These are phyloP conservation scores for Raddia guianensis DNA, from an alignment of 176 grass and related monocot genomes.

Conservation along the genomic window DNA sequence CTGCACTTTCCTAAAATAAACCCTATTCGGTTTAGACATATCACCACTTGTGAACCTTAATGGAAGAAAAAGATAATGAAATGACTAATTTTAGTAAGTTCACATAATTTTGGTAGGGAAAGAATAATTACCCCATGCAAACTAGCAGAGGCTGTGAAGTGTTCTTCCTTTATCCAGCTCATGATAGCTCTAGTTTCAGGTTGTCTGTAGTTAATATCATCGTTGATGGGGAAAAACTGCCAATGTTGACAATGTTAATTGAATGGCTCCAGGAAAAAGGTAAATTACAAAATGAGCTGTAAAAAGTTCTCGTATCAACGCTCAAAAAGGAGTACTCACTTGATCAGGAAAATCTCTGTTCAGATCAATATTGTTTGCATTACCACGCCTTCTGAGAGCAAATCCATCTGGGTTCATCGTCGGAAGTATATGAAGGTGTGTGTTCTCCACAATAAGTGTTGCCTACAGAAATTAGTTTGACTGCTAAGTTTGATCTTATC, in stretches of 20 bases:
- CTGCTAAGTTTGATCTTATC: constrained; percentile 9
- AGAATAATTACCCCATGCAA: constrained; percentile 87
- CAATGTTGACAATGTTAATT: constrained; percentile 34
- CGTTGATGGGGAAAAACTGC: constrained; percentile 83
- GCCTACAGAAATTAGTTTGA: constrained; percentile 64
- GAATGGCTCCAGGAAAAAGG: constrained; percentile 34
- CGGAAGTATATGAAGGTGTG: constrained; percentile 93
- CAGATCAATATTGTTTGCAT: constrained; percentile 93
- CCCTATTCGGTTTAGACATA: no score
- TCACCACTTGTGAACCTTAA: constrained; percentile 12
- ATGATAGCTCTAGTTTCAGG: constrained; percentile 97
- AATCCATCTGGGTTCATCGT: constrained; percentile 98
- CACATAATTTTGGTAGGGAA: not conserved
- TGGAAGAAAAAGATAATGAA: not conserved
- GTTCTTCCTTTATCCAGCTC: constrained; percentile 74
- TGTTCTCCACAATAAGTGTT: constrained; percentile 79
- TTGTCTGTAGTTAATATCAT: constrained; percentile 64
- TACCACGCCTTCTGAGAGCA: constrained; percentile 84
- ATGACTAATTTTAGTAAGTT: constrained; percentile 6
- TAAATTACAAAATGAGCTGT: not conserved
- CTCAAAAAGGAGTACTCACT: constrained; percentile 47
- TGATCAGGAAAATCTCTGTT: constrained; percentile 97
- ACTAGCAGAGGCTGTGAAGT: constrained; percentile 90
- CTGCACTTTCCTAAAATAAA: no score
- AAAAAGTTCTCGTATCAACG: constrained; percentile 23